Percentiles rank a stretch among this genome's conserved stretches.
These are phyloP conservation scores for Aphanomyces astaci DNA, from an alignment of 352 stramenopile species.

Conservation along the genomic window DNA sequence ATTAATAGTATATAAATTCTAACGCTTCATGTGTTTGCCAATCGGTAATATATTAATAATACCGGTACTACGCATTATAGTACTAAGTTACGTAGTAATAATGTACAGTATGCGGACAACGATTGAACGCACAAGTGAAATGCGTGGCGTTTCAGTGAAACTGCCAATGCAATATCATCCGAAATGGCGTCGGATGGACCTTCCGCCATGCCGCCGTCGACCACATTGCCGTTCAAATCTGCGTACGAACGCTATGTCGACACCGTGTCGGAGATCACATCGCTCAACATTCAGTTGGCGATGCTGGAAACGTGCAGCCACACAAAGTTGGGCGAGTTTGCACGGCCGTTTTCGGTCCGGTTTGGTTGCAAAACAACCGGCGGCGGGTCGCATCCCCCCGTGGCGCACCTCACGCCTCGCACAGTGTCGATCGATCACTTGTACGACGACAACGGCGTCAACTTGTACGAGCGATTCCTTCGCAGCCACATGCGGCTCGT, in stretches of 20 bases:
- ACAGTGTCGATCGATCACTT: slow-evolving; percentile 49
- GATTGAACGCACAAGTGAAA: too few species aligned
- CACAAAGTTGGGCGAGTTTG: slow-evolving; percentile 46
- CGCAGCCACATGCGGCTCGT: slow-evolving; percentile 45
- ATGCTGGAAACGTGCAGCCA: slow-evolving; percentile 59
- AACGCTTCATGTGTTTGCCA: too few species aligned
- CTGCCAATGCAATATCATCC: too few species aligned
- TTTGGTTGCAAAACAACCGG: too few species aligned
- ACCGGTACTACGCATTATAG: too few species aligned
- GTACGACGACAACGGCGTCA: slow-evolving; percentile 45
- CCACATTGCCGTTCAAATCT: slow-evolving; percentile 23
- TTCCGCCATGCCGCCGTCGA: too few species aligned
- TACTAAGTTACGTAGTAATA: too few species aligned
- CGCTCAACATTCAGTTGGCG: slow-evolving; percentile 44
- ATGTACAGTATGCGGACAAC: too few species aligned
- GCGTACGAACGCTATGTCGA: slow-evolving; percentile 28
- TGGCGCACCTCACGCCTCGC: slow-evolving; percentile 27
- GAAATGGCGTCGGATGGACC: too few species aligned
- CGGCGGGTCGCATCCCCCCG: not conserved
- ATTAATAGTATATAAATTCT: too few species aligned
- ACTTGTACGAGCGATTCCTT: slow-evolving; percentile 54
- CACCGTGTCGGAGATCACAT: slow-evolving; percentile 25
- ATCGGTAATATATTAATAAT: too few species aligned
- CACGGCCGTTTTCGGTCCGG: slow-evolving; percentile 32
- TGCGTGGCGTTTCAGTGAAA: not conserved